Conservation (phyloP, 179 eudicot genomes). For the Silene vulgaris region DNA sequence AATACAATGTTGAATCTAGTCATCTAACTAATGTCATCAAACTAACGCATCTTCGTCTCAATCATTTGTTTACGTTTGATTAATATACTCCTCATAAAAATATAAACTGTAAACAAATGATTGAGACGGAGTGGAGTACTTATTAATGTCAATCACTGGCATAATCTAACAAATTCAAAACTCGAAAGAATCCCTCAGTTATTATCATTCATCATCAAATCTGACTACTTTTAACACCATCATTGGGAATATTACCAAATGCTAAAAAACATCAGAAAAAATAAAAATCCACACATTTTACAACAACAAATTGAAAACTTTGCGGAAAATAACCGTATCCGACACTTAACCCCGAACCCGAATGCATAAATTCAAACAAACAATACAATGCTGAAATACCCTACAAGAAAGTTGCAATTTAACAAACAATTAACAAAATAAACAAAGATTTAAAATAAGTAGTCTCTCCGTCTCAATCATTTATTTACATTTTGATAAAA, state of each 20-base stretch:
- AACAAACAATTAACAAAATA: background rate
- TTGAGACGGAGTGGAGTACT: too few species aligned
- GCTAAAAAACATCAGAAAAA: background rate
- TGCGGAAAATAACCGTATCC: too few species aligned
- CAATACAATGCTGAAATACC: background rate
- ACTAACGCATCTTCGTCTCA: too few species aligned
- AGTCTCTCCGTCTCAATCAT: too few species aligned
- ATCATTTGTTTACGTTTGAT: too few species aligned
- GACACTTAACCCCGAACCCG: too few species aligned
- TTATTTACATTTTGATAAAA: too few species aligned
- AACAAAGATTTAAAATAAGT: background rate
- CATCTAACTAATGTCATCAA: too few species aligned
- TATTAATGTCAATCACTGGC: too few species aligned
- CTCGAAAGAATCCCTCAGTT: constrained; percentile 21
- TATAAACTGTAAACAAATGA: too few species aligned
- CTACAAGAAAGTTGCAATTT: background rate
- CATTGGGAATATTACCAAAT: constrained; percentile 13
- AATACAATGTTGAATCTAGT: too few species aligned
- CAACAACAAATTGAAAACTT: background rate
- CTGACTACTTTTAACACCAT: constrained; percentile 28
- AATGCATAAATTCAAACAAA: background rate
- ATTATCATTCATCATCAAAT: constrained; percentile 17
- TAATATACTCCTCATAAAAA: too few species aligned
- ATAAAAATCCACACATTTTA: background rate
- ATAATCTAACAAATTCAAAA: background rate